Base-by-base conservation (phyloP, 2,329 filamentous ascomycete genomes). In the Fusarium dimerum region DNA sequence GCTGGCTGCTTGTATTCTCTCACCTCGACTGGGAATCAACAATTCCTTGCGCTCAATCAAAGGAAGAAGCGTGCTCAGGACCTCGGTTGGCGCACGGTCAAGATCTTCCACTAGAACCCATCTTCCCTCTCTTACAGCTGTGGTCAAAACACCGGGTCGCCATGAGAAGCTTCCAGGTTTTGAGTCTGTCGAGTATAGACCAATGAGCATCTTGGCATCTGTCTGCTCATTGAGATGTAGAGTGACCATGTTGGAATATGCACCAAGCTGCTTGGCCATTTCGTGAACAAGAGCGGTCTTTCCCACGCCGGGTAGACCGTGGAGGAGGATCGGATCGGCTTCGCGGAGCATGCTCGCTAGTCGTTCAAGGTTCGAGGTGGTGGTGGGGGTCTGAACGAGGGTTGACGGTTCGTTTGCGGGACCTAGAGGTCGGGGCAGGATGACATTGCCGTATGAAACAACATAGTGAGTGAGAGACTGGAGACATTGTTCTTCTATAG, bases 81-180 rank as follows among this genome's bases (percentile, higher is more conserved):
- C 90, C 71, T 99, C 94, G 60, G 90, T 93, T 5, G 95, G 94
- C 11, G 94, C 94, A 56, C 93, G 86, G 68, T 99, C 92, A 40
- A 99, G 80, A 71, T 99, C 95, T 71, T 99, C 95, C 53, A 99
- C 95, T 59, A 99, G 79, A 7, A 99, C 89, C 95, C 94, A 99
- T 66, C 93, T 83, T 15, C 94, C 95, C 76, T 99, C 93, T 66
- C 83, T 87, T 3, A 97, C 92, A 36, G 95, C 95, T 30, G 91
- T 96, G 0, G 94, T 97, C 62, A 99, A 77, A 17, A 97, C 90
- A 73, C 94, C 94, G 3, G 94, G 85, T 54, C 90, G 85, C 94
- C 94, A 99, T 46, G 84, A 83, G 68, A 99, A 99, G 10, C 90
- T 92, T 2, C 92, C 92, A 1, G 92, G 92, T 55, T 87, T 89